Base-by-base conservation (phyloP, 345 rosid species). In the Euclidium syriacum region DNA sequence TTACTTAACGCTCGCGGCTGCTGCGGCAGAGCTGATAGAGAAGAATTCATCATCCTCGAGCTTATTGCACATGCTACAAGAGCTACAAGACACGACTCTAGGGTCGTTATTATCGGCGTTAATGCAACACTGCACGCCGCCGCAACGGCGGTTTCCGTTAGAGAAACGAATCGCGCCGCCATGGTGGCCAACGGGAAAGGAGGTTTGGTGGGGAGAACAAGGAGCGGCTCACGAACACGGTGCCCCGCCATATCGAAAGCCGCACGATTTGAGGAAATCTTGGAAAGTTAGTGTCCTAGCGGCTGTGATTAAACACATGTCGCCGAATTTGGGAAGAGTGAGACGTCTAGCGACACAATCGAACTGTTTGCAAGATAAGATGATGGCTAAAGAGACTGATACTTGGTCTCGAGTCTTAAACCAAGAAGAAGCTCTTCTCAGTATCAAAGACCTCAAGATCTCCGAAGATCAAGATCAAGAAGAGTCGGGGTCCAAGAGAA, bases 131-230 rank as follows among this genome's bases (percentile, higher is more conserved):
- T 84, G 86, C 19, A 22, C 29, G 10, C 90, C 90, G 1, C 88
- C 88, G 0, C 86, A 87, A 27, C 65, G 90, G 63, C 65, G 77
- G 47, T 80, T 84, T 56, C 88, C 90, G 0, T 22, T 84, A 4
- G 86, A 80, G 16, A 74, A 44, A 50, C 85, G 86, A 0, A 40
- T 80, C 15, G 75, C 83, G 0, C 95, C 88, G 3, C 88, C 95
- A 0, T 82, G 95, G 95, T 84, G 95, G 90, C 88, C 90, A 0
- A 78, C 74, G 0, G 83, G 90, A 40, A 25, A 10, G 0, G 88
- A 84, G 74, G 1, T 61, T 2, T 79, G 95, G 95, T 82, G 90
- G 95, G 88, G 82, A 12, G 67, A 84, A 46, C 85, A 83, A 71
- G 87, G 85, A 32, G 5, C 14, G 7, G 61, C 73, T 25, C 43